Evolutionary conservation across 2,329 filamentous ascomycete genomes (phyloP).

Genomic region (Cryphonectria radicalis): DNA sequence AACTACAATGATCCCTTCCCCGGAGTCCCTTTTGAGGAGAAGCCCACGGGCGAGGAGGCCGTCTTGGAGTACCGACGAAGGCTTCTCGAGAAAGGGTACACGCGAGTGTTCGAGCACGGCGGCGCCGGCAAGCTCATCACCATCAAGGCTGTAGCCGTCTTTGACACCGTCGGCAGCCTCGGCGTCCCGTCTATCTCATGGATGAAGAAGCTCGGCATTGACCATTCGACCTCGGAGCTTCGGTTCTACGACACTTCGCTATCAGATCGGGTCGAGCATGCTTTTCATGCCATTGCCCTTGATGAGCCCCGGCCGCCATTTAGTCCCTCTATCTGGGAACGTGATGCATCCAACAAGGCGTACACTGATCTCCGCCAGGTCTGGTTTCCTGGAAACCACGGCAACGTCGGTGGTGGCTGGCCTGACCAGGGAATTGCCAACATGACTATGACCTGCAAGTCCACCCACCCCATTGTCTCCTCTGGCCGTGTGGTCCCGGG

Average conservation of each 20-base stretch:
- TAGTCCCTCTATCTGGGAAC: constrained; percentile 59
- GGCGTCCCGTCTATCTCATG: constrained; percentile 52
- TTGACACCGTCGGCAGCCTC: constrained; percentile 54
- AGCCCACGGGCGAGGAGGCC: constrained; percentile 51
- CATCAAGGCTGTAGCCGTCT: constrained; percentile 55
- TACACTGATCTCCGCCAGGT: constrained; percentile 54
- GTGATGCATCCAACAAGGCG: constrained; percentile 42
- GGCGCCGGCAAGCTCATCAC: constrained; percentile 48
- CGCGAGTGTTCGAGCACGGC: constrained; percentile 46
- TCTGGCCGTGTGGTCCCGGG: neutral
- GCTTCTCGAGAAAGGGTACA: constrained; percentile 47
- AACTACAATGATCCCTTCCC: constrained; percentile 54
- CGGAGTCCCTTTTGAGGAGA: constrained; percentile 50
- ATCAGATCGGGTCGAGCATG: constrained; percentile 58
- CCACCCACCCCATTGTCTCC: neutral
- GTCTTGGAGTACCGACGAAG: constrained; percentile 47
- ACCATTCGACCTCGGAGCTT: constrained; percentile 48
- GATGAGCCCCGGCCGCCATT: constrained; percentile 61
- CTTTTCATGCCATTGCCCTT: constrained; percentile 62
- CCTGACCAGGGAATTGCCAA: constrained; percentile 49
- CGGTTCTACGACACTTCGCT: constrained; percentile 59
- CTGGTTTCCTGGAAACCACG: constrained; percentile 75
- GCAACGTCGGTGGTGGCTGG: constrained; percentile 73
- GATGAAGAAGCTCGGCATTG: constrained; percentile 53
- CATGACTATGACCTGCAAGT: constrained; percentile 43